These are phyloP conservation scores for Fusarium sp. DNA, from an alignment of 2,329 filamentous ascomycete species.

Conservation along the genomic window DNA sequence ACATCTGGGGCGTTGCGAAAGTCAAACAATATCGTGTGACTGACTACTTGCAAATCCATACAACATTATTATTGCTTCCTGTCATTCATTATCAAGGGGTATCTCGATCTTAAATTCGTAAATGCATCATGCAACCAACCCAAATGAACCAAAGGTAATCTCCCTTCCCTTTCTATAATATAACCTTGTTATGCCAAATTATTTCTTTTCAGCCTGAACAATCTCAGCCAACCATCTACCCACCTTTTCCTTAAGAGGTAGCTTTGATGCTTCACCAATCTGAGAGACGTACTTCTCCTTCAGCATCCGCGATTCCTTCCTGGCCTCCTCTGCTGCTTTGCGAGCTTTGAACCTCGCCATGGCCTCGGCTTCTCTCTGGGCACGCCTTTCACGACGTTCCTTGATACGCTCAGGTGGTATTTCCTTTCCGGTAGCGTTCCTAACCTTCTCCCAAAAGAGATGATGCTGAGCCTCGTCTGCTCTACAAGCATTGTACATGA, in stretches of 20 bases:
- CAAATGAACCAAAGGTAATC: background rate
- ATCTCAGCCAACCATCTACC: constrained; percentile 40
- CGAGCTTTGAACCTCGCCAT: constrained; percentile 6
- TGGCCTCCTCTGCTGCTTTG: constrained; percentile 9
- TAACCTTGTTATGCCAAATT: background rate
- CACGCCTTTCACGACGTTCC: background rate
- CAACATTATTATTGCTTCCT: constrained; percentile 10
- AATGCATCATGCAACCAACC: constrained; percentile 15
- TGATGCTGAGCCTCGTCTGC: constrained; percentile 14
- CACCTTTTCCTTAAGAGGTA: constrained; percentile 39
- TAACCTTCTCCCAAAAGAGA: constrained; percentile 30
- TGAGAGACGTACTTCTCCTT: constrained; percentile 35
- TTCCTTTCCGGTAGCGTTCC: constrained; percentile 15
- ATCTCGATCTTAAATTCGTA: constrained; percentile 37
- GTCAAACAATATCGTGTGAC: constrained; percentile 1
- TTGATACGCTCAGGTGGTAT: constrained; percentile 24
- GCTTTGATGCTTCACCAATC: constrained; percentile 38
- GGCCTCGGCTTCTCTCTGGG: constrained; percentile 1
- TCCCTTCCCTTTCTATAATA: constrained; percentile 12
- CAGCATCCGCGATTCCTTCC: constrained; percentile 16
- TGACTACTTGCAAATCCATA: background rate
- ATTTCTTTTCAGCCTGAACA: constrained; percentile 8
- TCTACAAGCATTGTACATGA: constrained; percentile 14
- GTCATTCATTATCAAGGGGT: constrained; percentile 20
- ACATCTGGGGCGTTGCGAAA: constrained; percentile 13